phyloP scores from a whole-genome alignment of 1,284 basidiomycete species.

The Fistulina hepatica region DNA sequence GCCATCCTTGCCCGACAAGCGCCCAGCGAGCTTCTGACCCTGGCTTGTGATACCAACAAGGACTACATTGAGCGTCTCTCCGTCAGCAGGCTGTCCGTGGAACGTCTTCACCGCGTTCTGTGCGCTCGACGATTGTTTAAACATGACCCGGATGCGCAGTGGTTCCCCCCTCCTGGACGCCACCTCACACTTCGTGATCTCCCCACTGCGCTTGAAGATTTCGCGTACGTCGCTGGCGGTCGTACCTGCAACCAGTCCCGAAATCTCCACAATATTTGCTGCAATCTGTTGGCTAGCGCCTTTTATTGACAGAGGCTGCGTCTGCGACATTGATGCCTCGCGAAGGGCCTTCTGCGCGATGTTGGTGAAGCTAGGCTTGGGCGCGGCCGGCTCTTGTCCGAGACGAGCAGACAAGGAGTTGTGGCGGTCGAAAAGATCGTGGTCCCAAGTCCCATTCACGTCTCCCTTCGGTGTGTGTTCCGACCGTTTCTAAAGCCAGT shows the following conservation, averaged over 20 bases:
- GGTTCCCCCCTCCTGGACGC: constrained; percentile 30
- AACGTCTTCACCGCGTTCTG: constrained; percentile 62
- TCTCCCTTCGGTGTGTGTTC: constrained; percentile 52
- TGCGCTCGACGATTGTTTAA: constrained; percentile 56
- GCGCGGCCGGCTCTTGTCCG: constrained; percentile 28
- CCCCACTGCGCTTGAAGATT: constrained; percentile 74
- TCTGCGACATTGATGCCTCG: constrained; percentile 27
- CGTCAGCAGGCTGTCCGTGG: constrained; percentile 73
- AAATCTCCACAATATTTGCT: constrained; percentile 70
- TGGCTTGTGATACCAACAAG: constrained; percentile 46
- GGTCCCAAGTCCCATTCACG: constrained; percentile 55
- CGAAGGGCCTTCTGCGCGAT: constrained; percentile 46
- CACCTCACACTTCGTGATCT: constrained; percentile 46
- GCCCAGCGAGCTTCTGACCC: constrained; percentile 41
- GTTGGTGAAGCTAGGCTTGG: constrained; percentile 33
- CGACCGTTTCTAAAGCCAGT: constrained; percentile 32
- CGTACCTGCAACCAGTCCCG: constrained; percentile 66
- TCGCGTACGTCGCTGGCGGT: constrained; percentile 77
- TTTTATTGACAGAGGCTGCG: constrained; percentile 51
- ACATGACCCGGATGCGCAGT: constrained; percentile 62
- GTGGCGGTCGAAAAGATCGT: constrained; percentile 57
- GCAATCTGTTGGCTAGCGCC: constrained; percentile 52
- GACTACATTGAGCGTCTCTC: constrained; percentile 55
- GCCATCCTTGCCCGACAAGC: constrained; percentile 44
- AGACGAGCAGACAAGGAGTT: constrained; percentile 56